Evolutionary conservation across 169 alveolate genomes (phyloP).

Genomic region (Plasmodium chabaudi): DNA sequence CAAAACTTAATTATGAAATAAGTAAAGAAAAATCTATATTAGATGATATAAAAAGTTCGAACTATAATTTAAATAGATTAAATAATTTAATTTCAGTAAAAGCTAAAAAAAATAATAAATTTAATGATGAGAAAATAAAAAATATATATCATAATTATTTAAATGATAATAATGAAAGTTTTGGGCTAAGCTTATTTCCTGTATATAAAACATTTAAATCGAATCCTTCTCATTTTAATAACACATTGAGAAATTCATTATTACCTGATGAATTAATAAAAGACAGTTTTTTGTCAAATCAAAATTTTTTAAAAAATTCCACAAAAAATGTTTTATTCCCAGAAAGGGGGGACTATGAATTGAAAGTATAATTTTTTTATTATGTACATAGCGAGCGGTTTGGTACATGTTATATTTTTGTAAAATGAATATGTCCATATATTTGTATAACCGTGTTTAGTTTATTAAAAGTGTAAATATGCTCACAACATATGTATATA

Average conservation of each 20-base stretch:
- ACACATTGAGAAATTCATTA: constrained; percentile 14
- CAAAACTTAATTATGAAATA: constrained; percentile 40
- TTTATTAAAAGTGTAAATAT: too few species aligned
- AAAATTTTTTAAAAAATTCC: constrained; percentile 31
- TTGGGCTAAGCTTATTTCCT: constrained; percentile 54
- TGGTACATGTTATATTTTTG: not conserved
- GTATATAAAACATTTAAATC: constrained; percentile 72
- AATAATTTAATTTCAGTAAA: constrained; percentile 13
- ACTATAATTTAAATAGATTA: constrained; percentile 17
- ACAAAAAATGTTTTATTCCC: constrained; percentile 28
- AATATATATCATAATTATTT: constrained; percentile 37
- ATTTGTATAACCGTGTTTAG: too few species aligned
- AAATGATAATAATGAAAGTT: constrained; percentile 29
- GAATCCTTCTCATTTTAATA: constrained; percentile 51
- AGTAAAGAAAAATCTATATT: constrained; percentile 20
- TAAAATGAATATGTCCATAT: too few species aligned
- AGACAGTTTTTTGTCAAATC: constrained; percentile 14
- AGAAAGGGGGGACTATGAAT: constrained; percentile 30
- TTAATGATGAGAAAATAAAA: constrained; percentile 2
- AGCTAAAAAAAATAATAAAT: constrained; percentile 5
- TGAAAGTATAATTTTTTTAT: not conserved
- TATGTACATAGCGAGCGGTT: not conserved
- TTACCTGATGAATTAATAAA: constrained; percentile 54
- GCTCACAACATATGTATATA: too few species aligned
- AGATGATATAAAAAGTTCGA: constrained; percentile 62